Conservation (phyloP, 192 early-diverging fungal species). For the Pilaira anomala region DNA sequence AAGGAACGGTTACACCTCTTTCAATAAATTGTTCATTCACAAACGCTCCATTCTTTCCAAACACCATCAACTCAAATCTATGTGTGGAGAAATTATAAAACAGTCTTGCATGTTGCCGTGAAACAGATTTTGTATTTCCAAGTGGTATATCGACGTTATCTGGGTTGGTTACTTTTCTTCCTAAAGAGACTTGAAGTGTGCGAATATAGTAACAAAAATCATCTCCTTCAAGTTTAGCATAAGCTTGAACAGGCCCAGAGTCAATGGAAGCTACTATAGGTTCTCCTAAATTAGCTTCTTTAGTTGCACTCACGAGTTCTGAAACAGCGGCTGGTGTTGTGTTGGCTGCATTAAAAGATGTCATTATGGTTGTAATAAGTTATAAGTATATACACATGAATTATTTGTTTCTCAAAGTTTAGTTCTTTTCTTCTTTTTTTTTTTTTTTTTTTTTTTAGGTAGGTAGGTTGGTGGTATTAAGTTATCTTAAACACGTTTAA, state of each 20-base stretch:
- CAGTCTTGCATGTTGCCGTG: conserved; percentile 80
- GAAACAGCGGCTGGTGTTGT: not conserved
- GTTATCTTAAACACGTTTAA: too few species aligned
- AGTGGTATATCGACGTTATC: conserved; percentile 85
- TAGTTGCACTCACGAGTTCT: not conserved
- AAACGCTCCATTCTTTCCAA: conserved; percentile 87
- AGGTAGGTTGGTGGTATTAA: too few species aligned
- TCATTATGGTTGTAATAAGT: too few species aligned
- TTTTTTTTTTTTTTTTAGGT: too few species aligned
- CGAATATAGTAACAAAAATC: conserved; percentile 84
- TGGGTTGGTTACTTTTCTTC: conserved; percentile 59
- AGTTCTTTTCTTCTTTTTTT: too few species aligned
- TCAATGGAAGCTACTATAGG: conserved; percentile 25
- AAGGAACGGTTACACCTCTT: conserved; percentile 57
- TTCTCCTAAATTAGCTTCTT: not conserved
- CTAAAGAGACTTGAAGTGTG: conserved; percentile 74
- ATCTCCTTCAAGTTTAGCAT: conserved; percentile 85
- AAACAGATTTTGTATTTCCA: conserved; percentile 81
- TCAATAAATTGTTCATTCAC: conserved; percentile 81
- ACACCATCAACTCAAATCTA: conserved; percentile 80
- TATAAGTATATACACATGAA: too few species aligned
- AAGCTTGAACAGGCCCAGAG: conserved; percentile 71
- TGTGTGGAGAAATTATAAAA: conserved; percentile 80
- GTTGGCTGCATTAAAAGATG: not conserved
- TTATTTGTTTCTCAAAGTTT: too few species aligned